A percentile compares a stretch with the other conserved stretches of the same genome.
Evolutionary conservation across 176 grass and related monocot species (phyloP).

Genomic region (Carex myosuroides): DNA sequence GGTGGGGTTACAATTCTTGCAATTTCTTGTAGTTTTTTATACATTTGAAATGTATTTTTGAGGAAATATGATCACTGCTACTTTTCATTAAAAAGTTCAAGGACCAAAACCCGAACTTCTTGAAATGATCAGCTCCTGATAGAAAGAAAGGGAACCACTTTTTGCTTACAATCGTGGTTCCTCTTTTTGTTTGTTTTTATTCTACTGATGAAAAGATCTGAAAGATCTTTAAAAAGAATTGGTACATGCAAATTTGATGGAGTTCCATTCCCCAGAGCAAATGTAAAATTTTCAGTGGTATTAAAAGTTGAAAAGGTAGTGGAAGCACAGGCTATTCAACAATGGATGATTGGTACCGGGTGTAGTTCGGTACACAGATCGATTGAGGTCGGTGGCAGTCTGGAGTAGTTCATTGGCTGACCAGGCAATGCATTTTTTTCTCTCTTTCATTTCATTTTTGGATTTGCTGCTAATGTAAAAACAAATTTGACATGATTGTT

Average conservation of each 20-base stretch:
- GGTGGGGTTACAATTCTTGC: not conserved
- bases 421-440: not conserved
- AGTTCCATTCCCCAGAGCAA: not conserved
- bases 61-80: not conserved
- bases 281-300: not conserved
- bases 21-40: not conserved
- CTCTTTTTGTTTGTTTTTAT: not conserved
- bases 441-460: not conserved
- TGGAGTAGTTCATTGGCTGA: not conserved
- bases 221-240: not conserved
- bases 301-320: not conserved
- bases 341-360: not conserved
- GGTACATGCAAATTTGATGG: not conserved
- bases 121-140: not conserved
- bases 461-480: not conserved
- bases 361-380: not conserved
- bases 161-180: not conserved
- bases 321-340: not conserved
- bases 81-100: not conserved
- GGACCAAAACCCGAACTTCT: not conserved
- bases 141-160: not conserved
- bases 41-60: not conserved
- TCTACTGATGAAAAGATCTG: not conserved
- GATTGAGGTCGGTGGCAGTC: not conserved
- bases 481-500: not conserved